These are phyloP conservation scores for Leucocoprinus birnbaumii DNA, from an alignment of 768 basidiomycete species.

Conservation along the genomic window DNA sequence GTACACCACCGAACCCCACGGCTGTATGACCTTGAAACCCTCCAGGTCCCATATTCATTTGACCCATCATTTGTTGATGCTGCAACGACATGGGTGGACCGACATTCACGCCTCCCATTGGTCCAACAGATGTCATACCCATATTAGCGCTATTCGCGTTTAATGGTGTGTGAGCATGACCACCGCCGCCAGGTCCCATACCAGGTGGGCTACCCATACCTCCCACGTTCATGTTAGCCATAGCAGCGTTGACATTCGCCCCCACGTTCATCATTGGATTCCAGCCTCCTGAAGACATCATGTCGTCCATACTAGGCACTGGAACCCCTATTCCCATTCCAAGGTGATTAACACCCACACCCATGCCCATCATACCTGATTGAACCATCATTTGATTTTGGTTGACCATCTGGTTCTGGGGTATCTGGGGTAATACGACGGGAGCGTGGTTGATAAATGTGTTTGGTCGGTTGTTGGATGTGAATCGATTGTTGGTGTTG, in stretches of 20 bases:
- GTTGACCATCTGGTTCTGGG: conserved; percentile 19
- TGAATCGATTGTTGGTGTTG: conserved; percentile 7
- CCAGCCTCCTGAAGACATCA: conserved; percentile 19
- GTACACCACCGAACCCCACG: conserved; percentile 29
- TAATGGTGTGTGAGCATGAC: conserved; percentile 1
- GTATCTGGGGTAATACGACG: conserved; percentile 7
- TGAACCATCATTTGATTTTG: conserved; percentile 28
- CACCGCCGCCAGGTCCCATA: conserved; percentile 13
- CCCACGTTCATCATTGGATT: conserved; percentile 17
- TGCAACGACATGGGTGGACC: conserved; percentile 19
- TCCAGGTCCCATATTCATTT: conserved; percentile 33
- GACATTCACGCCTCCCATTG: conserved; percentile 16
- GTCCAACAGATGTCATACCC: conserved; percentile 12
- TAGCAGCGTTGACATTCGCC: conserved; percentile 7
- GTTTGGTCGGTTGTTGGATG: conserved; percentile 6
- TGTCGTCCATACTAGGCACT: conserved; percentile 17
- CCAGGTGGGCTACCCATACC: too few relatives aligned
- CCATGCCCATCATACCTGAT: conserved; percentile 31
- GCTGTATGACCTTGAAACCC: conserved; percentile 15
- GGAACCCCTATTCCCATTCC: conserved; percentile 21
- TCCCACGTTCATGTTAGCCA: conserved; percentile 18
- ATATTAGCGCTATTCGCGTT: conserved; percentile 11
- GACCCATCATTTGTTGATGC: conserved; percentile 26
- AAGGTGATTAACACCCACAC: conserved; percentile 18
- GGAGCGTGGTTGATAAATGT: conserved; percentile 10